Conservation (phyloP, 176 grass and related monocot genomes). For the Alopecurus myosuroides region DNA sequence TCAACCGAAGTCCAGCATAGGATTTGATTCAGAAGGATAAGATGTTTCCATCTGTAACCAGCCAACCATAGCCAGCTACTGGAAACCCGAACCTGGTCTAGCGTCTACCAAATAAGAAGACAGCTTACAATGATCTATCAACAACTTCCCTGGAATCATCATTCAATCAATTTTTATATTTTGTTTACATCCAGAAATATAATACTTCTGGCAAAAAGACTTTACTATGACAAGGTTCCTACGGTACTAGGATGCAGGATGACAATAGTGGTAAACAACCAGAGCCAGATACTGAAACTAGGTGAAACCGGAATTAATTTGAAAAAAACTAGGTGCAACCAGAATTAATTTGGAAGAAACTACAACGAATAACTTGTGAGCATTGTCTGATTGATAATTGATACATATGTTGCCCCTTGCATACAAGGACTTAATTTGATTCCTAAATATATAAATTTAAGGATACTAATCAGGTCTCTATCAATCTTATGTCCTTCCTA, state of each 20-base stretch:
- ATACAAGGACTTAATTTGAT: not conserved
- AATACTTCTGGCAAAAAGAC: not conserved
- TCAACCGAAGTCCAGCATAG: not conserved
- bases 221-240: not conserved
- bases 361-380: not conserved
- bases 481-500: not conserved
- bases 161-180: not conserved
- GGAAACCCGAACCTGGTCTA: not conserved
- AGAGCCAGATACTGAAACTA: not conserved
- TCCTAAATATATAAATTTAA: not conserved
- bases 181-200: not conserved
- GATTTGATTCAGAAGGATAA: not conserved
- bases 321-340: not conserved
- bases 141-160: conserved; percentile 1
- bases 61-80: conserved; percentile 6
- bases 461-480: not conserved
- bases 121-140: not conserved
- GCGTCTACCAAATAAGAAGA: not conserved
- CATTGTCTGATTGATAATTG: not conserved
- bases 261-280: not conserved
- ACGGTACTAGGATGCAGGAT: conserved; percentile 16
- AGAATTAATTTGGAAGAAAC: not conserved
- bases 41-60: not conserved
- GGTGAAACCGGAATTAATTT: conserved; percentile 9
- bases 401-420: not conserved